Evolutionary conservation across 768 basidiomycete genomes (phyloP).

Genomic region (Mycena pura): DNA sequence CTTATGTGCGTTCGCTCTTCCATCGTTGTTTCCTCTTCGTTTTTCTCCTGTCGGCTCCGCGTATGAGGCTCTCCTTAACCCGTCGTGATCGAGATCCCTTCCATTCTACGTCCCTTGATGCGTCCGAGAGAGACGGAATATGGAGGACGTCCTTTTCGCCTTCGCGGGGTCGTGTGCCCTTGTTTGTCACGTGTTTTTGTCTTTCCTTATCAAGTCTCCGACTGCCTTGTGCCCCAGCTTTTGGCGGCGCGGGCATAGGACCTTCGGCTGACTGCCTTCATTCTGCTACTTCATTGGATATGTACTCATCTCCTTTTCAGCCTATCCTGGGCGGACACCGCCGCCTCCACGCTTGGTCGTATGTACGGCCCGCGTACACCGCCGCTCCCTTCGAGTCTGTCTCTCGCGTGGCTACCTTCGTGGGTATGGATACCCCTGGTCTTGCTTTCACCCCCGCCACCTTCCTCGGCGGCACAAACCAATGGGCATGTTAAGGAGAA

Average conservation of each 20-base stretch:
- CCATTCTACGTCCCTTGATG: no score
- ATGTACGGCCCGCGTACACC: constrained; percentile 77
- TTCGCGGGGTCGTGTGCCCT: no score
- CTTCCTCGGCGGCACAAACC: background rate
- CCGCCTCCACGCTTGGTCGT: constrained; percentile 92
- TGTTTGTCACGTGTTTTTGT: no score
- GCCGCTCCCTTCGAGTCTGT: constrained; percentile 53
- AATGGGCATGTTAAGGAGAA: constrained; percentile 15
- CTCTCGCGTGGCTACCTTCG: constrained; percentile 43
- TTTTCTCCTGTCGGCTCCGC: constrained; percentile 12
- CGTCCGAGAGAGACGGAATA: no score
- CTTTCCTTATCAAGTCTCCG: no score
- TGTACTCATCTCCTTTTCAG: constrained; percentile 45
- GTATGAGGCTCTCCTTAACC: no score
- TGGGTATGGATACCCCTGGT: constrained; percentile 20
- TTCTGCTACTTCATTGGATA: background rate
- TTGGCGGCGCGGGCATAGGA: no score
- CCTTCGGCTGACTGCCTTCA: background rate
- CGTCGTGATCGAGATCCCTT: no score
- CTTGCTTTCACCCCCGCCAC: constrained; percentile 31
- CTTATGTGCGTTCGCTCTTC: constrained; percentile 69
- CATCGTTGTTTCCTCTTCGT: constrained; percentile 2
- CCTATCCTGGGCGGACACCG: constrained; percentile 95
- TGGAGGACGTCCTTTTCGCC: no score
- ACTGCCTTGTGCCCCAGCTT: no score